Percentiles rank a stretch among this genome's conserved stretches.
Evolutionary conservation across 352 stramenopile genomes (phyloP).

Genomic region (Phytophthora aleatoria): DNA sequence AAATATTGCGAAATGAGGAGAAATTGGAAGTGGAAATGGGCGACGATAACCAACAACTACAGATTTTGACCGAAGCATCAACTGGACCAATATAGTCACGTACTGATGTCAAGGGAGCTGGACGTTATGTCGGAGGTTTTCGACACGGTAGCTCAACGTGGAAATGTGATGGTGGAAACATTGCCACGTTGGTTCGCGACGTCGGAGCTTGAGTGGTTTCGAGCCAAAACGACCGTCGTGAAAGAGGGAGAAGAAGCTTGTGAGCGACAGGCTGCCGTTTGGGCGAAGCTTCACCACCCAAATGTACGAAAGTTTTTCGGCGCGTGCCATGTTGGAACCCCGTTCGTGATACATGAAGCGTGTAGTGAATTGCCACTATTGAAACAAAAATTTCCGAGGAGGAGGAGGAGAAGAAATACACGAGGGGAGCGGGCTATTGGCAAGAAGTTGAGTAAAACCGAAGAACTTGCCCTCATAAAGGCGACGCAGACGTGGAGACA

Average conservation of each 20-base stretch:
- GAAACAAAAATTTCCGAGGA: constrained; percentile 4
- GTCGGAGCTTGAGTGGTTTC: constrained; percentile 23
- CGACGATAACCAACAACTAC: constrained; percentile 15
- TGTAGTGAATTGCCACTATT: constrained; percentile 16
- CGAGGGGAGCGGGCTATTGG: background rate
- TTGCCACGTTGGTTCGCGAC: constrained; percentile 25
- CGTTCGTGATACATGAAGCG: constrained; percentile 26
- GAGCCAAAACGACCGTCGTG: constrained; percentile 5
- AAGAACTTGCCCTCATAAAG: background rate
- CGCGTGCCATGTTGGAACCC: constrained; percentile 31
- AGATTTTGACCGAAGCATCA: constrained; percentile 30
- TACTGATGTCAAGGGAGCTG: constrained; percentile 23
- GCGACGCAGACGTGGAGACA: constrained; percentile 10
- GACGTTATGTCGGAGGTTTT: constrained; percentile 20
- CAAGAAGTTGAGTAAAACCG: constrained; percentile 8
- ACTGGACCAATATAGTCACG: constrained; percentile 11
- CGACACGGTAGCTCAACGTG: constrained; percentile 11
- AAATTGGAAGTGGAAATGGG: constrained; percentile 23
- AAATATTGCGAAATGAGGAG: constrained; percentile 18
- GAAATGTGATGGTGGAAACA: constrained; percentile 15
- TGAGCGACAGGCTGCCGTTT: constrained; percentile 14
- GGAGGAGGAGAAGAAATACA: background rate
- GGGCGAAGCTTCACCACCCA: constrained; percentile 30
- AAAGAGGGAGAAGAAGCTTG: constrained; percentile 21
- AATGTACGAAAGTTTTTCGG: constrained; percentile 35